A percentile compares a stretch with the other conserved stretches of the same genome.
Evolutionary conservation across 805 yeast species (phyloP).

Genomic region (Torulaspora maleeae): DNA sequence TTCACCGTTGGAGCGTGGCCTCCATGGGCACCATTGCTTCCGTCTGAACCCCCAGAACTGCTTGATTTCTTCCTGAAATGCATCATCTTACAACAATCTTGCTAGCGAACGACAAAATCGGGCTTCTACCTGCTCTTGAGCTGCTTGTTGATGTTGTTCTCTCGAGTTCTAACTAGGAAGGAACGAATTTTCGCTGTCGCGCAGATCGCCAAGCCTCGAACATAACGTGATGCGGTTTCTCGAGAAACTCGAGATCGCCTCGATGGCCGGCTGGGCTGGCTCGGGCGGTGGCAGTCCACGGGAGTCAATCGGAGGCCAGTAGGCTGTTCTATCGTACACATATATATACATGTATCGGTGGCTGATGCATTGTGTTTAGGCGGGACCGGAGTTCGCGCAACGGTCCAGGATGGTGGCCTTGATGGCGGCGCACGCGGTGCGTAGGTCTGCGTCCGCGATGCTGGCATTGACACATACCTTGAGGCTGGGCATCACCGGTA

Average conservation of each 20-base stretch:
- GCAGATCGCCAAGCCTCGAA: background rate
- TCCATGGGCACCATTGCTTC: conserved; percentile 28
- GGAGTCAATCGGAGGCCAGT: background rate
- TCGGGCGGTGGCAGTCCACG: too few relatives aligned
- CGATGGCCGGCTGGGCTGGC: background rate
- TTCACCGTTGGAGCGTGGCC: conserved; percentile 36
- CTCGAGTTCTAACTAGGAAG: background rate
- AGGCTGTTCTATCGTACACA: conserved; percentile 2
- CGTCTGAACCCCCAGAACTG: conserved; percentile 25
- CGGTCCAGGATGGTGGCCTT: conserved; percentile 27
- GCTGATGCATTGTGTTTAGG: background rate
- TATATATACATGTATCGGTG: conserved; percentile 1
- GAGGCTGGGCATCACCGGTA: conserved; percentile 63
- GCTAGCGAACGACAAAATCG: conserved; percentile 5
- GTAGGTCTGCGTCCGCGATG: conserved; percentile 43
- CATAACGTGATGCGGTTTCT: background rate
- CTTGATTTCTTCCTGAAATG: conserved; percentile 40
- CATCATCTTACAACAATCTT: conserved; percentile 37
- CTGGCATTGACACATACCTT: conserved; percentile 47
- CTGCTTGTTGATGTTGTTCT: background rate
- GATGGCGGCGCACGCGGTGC: conserved; percentile 40
- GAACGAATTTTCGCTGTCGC: background rate
- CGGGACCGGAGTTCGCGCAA: conserved; percentile 10
- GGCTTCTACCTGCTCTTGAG: background rate
- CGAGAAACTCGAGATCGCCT: background rate